Evolutionary conservation across 306 rosid genomes (phyloP).

Genomic region (Ochetophila trinervis): DNA sequence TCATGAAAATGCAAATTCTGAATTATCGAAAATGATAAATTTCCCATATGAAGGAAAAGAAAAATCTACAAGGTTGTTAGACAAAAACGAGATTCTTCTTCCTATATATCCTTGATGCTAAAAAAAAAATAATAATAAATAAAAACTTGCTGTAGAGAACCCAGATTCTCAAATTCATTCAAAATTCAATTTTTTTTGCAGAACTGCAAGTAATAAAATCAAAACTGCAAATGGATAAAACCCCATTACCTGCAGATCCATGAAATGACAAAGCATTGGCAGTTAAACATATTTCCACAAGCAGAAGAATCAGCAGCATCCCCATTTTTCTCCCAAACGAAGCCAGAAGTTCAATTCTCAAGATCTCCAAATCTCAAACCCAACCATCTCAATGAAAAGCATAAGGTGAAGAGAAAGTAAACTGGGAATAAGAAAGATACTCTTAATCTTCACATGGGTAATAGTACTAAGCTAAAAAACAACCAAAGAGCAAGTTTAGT

Average conservation of each 20-base stretch:
- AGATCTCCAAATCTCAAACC: slow-evolving; percentile 36
- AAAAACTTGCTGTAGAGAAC: slow-evolving; percentile 10
- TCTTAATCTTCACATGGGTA: slow-evolving; percentile 11
- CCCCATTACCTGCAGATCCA: slow-evolving; percentile 69
- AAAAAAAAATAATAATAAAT: no score
- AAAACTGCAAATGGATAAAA: slow-evolving; percentile 7
- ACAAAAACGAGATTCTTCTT: background rate
- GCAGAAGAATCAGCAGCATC: slow-evolving; percentile 37
- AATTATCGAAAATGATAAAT: background rate
- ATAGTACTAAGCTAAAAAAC: slow-evolving; percentile 19
- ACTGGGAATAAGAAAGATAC: slow-evolving; percentile 24
- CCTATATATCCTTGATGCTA: background rate
- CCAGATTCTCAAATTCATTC: slow-evolving; percentile 26
- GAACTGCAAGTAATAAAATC: slow-evolving; percentile 25
- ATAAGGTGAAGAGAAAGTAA: slow-evolving; percentile 26
- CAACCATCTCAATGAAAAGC: slow-evolving; percentile 23
- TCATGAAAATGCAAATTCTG: background rate
- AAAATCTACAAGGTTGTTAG: background rate
- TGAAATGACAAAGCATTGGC: slow-evolving; percentile 35
- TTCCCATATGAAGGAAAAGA: background rate
- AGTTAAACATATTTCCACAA: slow-evolving; percentile 46
- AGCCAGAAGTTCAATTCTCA: slow-evolving; percentile 31
- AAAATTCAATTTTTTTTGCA: background rate
- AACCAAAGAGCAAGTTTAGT: slow-evolving; percentile 25
- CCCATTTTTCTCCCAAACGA: slow-evolving; percentile 44